These are phyloP conservation scores for Hypsizygus marmoreus DNA, from an alignment of 768 basidiomycete species.

Conservation along the genomic window DNA sequence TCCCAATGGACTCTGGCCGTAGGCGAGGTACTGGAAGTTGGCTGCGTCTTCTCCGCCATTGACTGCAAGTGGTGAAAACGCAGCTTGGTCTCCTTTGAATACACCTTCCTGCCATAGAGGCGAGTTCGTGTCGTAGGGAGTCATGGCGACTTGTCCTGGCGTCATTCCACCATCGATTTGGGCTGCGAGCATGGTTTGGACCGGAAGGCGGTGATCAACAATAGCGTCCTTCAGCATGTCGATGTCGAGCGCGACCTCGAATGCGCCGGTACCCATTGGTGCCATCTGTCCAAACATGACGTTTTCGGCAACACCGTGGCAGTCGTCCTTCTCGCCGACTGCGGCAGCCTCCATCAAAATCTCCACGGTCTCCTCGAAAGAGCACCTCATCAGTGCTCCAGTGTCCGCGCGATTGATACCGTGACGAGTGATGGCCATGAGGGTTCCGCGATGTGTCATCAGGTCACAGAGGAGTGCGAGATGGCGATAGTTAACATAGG, in stretches of 20 bases:
- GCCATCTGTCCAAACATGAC: conserved; percentile 99
- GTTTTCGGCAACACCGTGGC: conserved; percentile 98
- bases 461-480: conserved; percentile 95
- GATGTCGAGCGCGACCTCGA: conserved; percentile 94
- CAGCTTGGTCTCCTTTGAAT: conserved; percentile 83
- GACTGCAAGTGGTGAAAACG: conserved; percentile 93
- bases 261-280: conserved; percentile 98
- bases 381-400: conserved; percentile 98
- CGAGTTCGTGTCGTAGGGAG: conserved; percentile 92
- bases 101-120: conserved; percentile 78
- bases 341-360: conserved; percentile 99
- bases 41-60: conserved; percentile 83
- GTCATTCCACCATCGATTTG: conserved; percentile 89
- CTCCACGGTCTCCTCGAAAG: conserved; percentile 99
- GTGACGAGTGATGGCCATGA: conserved; percentile 99
- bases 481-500: conserved; percentile 98
- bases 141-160: conserved; percentile 90
- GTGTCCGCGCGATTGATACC: conserved; percentile 99
- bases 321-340: conserved; percentile 97
- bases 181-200: conserved; percentile 76
- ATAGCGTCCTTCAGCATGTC: conserved; percentile 99
- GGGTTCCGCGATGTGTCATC: conserved; percentile 92
- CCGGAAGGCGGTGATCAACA: conserved; percentile 91
- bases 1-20: conserved; percentile 84
- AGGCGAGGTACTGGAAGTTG: conserved; percentile 71